These are phyloP conservation scores for Elongisporangium prolatum DNA, from an alignment of 352 stramenopile species.

Conservation along the genomic window DNA sequence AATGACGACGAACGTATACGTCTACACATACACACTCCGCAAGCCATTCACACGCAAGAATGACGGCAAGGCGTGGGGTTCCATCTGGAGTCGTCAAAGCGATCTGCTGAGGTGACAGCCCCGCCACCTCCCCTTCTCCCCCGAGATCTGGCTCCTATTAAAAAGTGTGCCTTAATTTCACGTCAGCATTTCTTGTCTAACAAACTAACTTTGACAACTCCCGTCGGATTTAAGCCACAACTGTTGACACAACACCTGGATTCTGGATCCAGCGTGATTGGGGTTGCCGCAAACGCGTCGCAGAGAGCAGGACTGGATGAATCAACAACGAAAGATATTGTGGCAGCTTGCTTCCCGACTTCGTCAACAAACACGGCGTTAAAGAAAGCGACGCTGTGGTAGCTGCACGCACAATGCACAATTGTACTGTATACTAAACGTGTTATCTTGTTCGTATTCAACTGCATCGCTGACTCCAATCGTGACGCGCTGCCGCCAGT, in stretches of 20 bases:
- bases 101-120: background rate
- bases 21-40: background rate
- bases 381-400: background rate
- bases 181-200: background rate
- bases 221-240: background rate
- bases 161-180: background rate
- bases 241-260: background rate
- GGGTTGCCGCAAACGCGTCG: background rate
- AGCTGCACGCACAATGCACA: background rate
- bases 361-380: background rate
- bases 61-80: background rate
- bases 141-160: background rate
- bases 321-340: background rate
- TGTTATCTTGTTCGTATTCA: background rate
- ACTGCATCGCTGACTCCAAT: slow-evolving; percentile 1
- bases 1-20: background rate
- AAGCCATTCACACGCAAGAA: background rate
- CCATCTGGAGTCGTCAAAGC: background rate
- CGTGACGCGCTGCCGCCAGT: slow-evolving; percentile 3
- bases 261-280: background rate
- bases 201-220: background rate
- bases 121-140: background rate
- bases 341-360: background rate
- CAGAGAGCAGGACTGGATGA: background rate
- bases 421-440: slow-evolving; percentile 4